Conservation (phyloP, 2,329 filamentous ascomycete species). For the Colletotrichum paranaense region DNA sequence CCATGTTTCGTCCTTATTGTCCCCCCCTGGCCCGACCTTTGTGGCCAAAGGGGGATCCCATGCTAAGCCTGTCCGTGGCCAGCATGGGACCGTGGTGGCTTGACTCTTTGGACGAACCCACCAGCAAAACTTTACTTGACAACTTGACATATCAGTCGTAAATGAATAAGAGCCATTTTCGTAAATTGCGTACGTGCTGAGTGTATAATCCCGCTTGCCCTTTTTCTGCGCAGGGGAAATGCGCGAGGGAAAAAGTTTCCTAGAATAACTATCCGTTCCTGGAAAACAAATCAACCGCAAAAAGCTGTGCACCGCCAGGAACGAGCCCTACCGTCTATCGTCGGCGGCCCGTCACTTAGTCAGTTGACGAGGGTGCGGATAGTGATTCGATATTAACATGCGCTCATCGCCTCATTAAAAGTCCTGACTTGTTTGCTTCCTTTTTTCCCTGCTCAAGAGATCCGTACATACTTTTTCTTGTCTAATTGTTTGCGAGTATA, state of each 20-base stretch:
- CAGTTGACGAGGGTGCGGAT: conserved; percentile 1
- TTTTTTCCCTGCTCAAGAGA: neutral
- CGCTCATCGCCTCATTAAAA: conserved; percentile 7
- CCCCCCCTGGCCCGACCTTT: neutral
- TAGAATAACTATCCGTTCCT: conserved; percentile 4
- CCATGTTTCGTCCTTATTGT: conserved; percentile 29
- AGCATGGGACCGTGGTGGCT: neutral
- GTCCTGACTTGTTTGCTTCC: neutral
- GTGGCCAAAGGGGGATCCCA: neutral
- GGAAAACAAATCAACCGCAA: neutral
- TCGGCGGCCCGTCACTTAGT: conserved; percentile 10
- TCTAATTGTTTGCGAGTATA: neutral
- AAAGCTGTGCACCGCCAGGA: conserved; percentile 8
- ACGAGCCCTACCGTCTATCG: conserved; percentile 2
- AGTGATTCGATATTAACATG: conserved; percentile 16
- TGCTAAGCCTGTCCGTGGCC: neutral
- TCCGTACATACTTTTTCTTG: neutral
- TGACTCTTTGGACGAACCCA: conserved; percentile 15
- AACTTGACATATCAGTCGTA: conserved; percentile 18
- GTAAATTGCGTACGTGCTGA: neutral
- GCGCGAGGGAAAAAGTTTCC: neutral
- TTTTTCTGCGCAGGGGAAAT: neutral
- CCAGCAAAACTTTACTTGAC: conserved; percentile 25
- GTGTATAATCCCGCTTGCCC: neutral
- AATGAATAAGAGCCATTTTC: conserved; percentile 4